Conservation (phyloP, 108 stramenopile genomes). For the Stephanodiscus triporus region DNA sequence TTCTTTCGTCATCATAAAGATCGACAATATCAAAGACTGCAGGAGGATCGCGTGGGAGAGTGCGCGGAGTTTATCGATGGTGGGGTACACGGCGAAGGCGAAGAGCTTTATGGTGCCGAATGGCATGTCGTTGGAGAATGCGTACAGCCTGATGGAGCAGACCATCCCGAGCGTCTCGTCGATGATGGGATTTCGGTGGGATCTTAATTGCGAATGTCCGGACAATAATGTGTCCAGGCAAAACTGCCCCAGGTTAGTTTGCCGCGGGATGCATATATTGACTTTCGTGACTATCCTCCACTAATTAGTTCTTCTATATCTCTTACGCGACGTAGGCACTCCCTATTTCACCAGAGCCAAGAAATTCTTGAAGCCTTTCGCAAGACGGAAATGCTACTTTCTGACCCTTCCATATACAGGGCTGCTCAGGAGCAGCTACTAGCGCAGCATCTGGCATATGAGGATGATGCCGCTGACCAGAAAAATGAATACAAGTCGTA, state of each 20-base stretch:
- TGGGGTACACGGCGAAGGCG: conserved; percentile 82
- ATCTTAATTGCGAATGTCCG: conserved; percentile 72
- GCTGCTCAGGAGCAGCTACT: conserved; percentile 6
- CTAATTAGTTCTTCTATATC: neutral
- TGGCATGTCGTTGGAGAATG: conserved; percentile 24
- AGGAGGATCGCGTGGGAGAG: conserved; percentile 83
- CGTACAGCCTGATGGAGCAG: conserved; percentile 28
- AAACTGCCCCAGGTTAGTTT: conserved; percentile 78
- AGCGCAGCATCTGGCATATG: neutral
- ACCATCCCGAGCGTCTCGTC: conserved; percentile 38
- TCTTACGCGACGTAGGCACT: conserved; percentile 56
- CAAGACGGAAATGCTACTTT: conserved; percentile 54
- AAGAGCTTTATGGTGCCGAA: conserved; percentile 64
- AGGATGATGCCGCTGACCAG: no score
- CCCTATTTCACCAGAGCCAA: conserved; percentile 66
- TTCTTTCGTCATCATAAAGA: conserved; percentile 66
- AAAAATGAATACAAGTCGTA: conserved; percentile 12
- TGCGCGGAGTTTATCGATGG: conserved; percentile 81
- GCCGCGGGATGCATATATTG: neutral
- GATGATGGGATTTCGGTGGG: conserved; percentile 78
- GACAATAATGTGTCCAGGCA: conserved; percentile 80
- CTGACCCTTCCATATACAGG: conserved; percentile 42
- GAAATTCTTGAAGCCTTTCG: conserved; percentile 76
- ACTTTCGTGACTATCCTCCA: neutral
- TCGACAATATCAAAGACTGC: conserved; percentile 60